phyloP scores from a whole-genome alignment of 768 basidiomycete genomes.

The Polyporus arcularius region DNA sequence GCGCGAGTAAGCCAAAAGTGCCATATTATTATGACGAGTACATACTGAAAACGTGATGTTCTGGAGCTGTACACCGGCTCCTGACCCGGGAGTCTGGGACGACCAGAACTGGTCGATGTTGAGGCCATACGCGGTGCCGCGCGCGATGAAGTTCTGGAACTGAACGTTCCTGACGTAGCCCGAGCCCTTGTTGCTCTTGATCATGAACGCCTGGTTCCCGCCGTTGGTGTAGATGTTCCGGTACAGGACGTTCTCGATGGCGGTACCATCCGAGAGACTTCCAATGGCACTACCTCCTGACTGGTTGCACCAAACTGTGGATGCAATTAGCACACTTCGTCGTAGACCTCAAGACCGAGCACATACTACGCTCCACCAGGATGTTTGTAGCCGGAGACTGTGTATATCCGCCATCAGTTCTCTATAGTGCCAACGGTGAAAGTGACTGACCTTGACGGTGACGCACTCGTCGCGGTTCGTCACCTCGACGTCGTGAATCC shows the following conservation, averaged over 20 bases:
- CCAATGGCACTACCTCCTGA: constrained; percentile 34
- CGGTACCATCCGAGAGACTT: constrained; percentile 27
- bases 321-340: not conserved
- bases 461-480: constrained; percentile 37
- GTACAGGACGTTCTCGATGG: constrained; percentile 30
- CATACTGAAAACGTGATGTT: constrained; percentile 31
- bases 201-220: constrained; percentile 35
- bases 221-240: constrained; percentile 31
- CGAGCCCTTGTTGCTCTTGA: constrained; percentile 28
- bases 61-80: constrained; percentile 28
- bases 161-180: constrained; percentile 31
- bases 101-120: constrained; percentile 33
- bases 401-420: not conserved
- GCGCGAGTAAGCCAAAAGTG: not conserved
- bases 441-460: constrained; percentile 27
- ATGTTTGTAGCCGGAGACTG: constrained; percentile 28
- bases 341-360: not conserved
- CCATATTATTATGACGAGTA: not conserved
- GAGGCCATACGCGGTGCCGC: constrained; percentile 31
- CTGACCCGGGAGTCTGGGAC: constrained; percentile 21
- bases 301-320: constrained; percentile 34
- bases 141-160: constrained; percentile 31
- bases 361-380: constrained; percentile 30
- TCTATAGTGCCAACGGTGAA: not conserved
- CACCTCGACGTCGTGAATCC: constrained; percentile 35